Evolutionary conservation across 257 asterid species (phyloP), one percentile per base, ranked within the genome.

Genomic region (Echium plantagineum): DNA sequence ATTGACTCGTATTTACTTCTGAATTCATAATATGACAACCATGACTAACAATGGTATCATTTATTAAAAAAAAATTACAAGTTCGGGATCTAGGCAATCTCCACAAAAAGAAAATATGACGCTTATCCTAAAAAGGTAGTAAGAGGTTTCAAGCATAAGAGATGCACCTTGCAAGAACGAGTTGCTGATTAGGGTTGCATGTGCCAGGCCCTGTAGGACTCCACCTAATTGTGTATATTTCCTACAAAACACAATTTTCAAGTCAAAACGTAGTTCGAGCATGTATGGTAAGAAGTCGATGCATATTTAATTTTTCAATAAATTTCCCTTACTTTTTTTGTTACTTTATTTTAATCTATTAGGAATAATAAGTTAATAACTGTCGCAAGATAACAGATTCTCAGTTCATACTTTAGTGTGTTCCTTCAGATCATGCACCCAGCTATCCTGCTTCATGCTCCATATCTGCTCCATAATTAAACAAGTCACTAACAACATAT

Each of bases 191-290:
- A 24, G 98, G 95, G 71, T 91, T 85, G 86, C 71, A 81, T 63
- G 98, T 78, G 59, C 95, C 93, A 21, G 88, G 78, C 38, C 98
- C 98, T 22, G 94, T 79, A 56, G 98, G 98, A 78, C 98, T 91
- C 98, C 98, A 91, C 80, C 94, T 75, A 67, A 91, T 89, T 3
- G 98, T 88, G 75, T 85, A 91, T 72, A 91, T 88, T 79, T 91
- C 98, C 98, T 91, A 74, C 60, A 79, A 57, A 69, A 64, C 32
- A 58, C 20, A 9, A 65, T 55, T 16, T 55, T 46, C 15, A 15
- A 62, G 24, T 70, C 67, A 68, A 64, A 61, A 65, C 30, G 48
- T 61, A 59, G 61, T 21, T n/a, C 52, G 31, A 55, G 26, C 9
- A 30, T 53, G 68, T 58, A 63, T 42, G 60, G 31, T 12, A 58